Base-by-base conservation (phyloP, 2,329 filamentous ascomycete species). In the Exophiala oligosperma region DNA sequence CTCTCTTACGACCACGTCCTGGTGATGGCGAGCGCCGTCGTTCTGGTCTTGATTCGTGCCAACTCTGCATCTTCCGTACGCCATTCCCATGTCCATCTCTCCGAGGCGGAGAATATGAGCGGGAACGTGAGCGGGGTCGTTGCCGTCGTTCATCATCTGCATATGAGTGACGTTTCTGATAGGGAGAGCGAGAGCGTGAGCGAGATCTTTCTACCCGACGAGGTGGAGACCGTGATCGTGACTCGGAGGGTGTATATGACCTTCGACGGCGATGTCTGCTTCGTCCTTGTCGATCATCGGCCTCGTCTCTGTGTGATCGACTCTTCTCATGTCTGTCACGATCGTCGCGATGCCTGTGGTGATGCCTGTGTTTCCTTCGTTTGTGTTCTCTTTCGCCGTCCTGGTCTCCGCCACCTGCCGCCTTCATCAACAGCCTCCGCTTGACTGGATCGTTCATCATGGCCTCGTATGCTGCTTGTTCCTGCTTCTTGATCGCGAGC, bases 401-500 rank as follows among this genome's bases (percentile, higher is more conserved):
- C 24, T 66, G 66, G 52, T 66, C 63, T 67, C 76, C 68, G 62
- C 73, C 66, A 14, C 72, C 74, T 1, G 70, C 75, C n/a, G 77
- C 79, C 55, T 81, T 78, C 64, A 94, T 79, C 32, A 95, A 71
- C 37, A 64, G 62, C 61, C 67, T 70, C 52, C 72, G 67, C 40
- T 73, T 72, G 24, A 74, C 66, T 7, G 75, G 70, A 64, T 79
- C 76, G 53, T 77, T 79, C 59, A 80, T 75, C 70, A 74, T 72
- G 23, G 72, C 73, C 57, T 92, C 84, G 70, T 91, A 91, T 1
- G 89, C 87, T 28, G 87, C 87, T 73, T 93, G 90, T 71, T 97
- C 92, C 71, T 95, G 89, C 71, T 87, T 89, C 80, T 96, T 96
- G 72, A 99, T 97, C 24, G 92, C 91, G 35, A 97, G 78, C 68